Conservation (phyloP, 306 rosid genomes). For the Citrullus amarus region DNA sequence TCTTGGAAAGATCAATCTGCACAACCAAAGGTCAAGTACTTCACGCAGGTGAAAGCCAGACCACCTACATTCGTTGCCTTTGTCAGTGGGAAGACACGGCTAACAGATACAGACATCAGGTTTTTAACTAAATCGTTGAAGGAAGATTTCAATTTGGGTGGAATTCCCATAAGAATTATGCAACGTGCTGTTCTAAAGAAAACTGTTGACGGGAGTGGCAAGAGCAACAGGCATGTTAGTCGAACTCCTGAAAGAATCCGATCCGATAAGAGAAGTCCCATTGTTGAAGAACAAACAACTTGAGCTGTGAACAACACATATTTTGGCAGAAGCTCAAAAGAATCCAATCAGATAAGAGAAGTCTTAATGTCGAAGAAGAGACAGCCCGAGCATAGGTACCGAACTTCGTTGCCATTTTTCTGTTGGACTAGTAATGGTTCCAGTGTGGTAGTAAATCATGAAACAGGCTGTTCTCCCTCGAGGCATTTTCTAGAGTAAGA, state of each 20-base stretch:
- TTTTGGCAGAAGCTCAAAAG: not conserved
- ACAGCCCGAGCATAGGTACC: not conserved
- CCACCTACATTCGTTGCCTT: slow-evolving; percentile 93
- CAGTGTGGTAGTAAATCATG: not conserved
- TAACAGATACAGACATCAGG: slow-evolving; percentile 60
- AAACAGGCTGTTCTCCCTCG: not conserved
- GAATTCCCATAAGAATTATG: slow-evolving; percentile 83
- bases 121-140: slow-evolving; percentile 80
- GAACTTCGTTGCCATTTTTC: not conserved
- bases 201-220: slow-evolving; percentile 19
- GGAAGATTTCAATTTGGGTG: slow-evolving; percentile 93
- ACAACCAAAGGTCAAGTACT: slow-evolving; percentile 78
- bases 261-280: slow-evolving; percentile 57
- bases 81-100: slow-evolving; percentile 60
- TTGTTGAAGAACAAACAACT: not conserved
- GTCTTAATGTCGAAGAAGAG: not conserved
- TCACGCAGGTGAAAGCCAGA: slow-evolving; percentile 92
- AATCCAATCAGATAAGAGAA: not conserved
- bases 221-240: slow-evolving; percentile 21
- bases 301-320: not conserved
- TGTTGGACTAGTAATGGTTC: not conserved
- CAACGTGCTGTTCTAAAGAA: slow-evolving; percentile 48
- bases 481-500: not conserved
- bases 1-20: slow-evolving; percentile 96
- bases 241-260: slow-evolving; percentile 26